Base-by-base conservation (phyloP, 2,329 filamentous ascomycete genomes). In the Colletotrichum camelliae region DNA sequence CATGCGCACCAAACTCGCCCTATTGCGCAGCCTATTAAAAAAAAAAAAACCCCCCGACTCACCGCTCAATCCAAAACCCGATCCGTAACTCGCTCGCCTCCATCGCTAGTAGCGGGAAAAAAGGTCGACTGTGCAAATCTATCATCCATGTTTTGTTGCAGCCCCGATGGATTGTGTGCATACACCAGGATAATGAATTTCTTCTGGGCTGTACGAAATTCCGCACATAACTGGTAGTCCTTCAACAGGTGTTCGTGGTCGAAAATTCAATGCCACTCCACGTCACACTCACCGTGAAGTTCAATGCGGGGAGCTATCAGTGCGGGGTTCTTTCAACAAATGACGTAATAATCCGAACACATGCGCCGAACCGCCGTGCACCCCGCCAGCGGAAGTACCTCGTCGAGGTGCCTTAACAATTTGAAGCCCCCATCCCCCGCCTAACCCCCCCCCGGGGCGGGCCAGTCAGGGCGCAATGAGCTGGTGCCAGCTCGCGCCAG, bases 11-110 rank as follows among this genome's bases (percentile, higher is more conserved):
- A 13, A 31, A 61, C 24, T 18, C 37, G 16, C 7, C 61, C 31
- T 16, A 37, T 18, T 16, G 31, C 27, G 16, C 31, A 24, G 18
- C 58, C 12, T 12, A 33, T 6, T 15, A 61, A 70, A 15, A 29
- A 27, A 62, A 52, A 60, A 24, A 21, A 13, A 21, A 21, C 21
- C 21, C 21, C 21, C 15, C 70, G 37, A 48, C 69, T 73, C 73
- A 75, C 73, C 69, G 73, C 69, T 73, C 57, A 29, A 67, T 64
- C 24, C 57, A 64, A 64, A 73, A 68, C 73, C 70, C 29, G 52
- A 68, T 52, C 55, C 70, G 73, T 67, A 68, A 73, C 69, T 37
- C 55, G 39, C 48, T 72, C 37, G 55, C 69, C 62, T 75, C 70
- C 73, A 57, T 67, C 21, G 31, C 69, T 74, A 71, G 58, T 27